A percentile compares a stretch with the other conserved stretches of the same genome.
These are phyloP conservation scores for Jimgerdemannia flammicorona DNA, from an alignment of 192 early-diverging fungal species.

Conservation along the genomic window DNA sequence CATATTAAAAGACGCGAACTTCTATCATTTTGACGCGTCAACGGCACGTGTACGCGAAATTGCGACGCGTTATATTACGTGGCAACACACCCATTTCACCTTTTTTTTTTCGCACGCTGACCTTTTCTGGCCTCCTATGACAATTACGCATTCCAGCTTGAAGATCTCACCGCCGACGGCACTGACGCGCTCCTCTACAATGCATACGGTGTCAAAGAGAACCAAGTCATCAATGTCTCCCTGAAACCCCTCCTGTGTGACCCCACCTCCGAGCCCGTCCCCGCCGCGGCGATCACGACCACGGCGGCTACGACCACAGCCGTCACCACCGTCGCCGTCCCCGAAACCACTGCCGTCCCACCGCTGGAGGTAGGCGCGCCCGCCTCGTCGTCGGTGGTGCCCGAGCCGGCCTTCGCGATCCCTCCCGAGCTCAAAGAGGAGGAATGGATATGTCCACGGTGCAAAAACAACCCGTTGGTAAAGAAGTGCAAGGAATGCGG, in stretches of 20 bases:
- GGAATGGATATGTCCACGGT: conserved; percentile 1
- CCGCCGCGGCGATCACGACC: neutral
- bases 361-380: neutral
- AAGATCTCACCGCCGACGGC: neutral
- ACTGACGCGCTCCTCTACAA: neutral
- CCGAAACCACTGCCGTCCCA: neutral
- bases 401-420: neutral
- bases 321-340: conserved; percentile 1
- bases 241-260: neutral
- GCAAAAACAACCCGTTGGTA: conserved; percentile 5
- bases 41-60: no score
- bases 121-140: neutral
- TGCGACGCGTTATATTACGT: no score
- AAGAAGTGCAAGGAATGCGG: conserved; percentile 45
- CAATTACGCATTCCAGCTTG: conserved; percentile 3
- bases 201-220: neutral
- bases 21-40: no score
- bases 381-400: neutral
- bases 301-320: neutral
- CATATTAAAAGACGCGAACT: no score
- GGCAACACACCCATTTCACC: conserved; percentile 1
- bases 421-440: neutral
- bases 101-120: neutral
- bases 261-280: neutral
- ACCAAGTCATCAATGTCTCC: neutral